Conservation (phyloP, 2,329 filamentous ascomycete genomes). For the Remersonia thermophila region DNA sequence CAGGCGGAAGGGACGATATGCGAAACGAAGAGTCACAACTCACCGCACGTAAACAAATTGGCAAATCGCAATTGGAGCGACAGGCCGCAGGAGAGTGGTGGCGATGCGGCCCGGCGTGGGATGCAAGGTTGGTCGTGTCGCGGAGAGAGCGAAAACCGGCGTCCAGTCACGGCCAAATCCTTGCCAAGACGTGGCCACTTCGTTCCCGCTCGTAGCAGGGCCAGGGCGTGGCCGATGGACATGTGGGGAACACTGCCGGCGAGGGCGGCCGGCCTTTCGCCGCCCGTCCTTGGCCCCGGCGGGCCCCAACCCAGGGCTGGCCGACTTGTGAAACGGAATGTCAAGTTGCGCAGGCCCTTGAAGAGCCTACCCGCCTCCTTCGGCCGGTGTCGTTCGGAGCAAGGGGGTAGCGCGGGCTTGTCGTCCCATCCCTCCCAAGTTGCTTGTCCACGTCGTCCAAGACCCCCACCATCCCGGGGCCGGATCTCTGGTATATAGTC, state of each 20-base stretch:
- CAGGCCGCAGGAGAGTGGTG: slow-evolving; percentile 1
- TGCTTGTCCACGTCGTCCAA: slow-evolving; percentile 1
- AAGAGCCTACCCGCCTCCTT: slow-evolving; percentile 4
- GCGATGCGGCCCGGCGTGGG: slow-evolving; percentile 9
- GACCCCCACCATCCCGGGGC: slow-evolving; percentile 5
- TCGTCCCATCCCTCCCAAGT: slow-evolving; percentile 5
- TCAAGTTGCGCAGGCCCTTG: slow-evolving; percentile 1
- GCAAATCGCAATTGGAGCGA: background rate
- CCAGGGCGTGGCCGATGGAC: slow-evolving; percentile 6
- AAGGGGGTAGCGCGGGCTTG: slow-evolving; percentile 2
- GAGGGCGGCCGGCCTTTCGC: slow-evolving; percentile 1
- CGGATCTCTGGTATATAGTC: slow-evolving; percentile 10
- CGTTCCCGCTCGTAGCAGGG: slow-evolving; percentile 9
- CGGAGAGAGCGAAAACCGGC: slow-evolving; percentile 16
- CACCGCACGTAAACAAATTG: background rate
- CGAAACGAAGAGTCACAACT: background rate
- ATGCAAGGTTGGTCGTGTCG: slow-evolving; percentile 7
- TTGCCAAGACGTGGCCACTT: slow-evolving; percentile 13
- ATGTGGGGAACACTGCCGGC: slow-evolving; percentile 2
- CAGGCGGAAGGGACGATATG: background rate
- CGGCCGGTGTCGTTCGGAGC: slow-evolving; percentile 7
- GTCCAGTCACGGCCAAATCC: slow-evolving; percentile 4
- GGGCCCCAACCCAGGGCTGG: slow-evolving; percentile 4
- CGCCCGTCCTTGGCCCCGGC: slow-evolving; percentile 4
- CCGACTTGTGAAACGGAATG: slow-evolving; percentile 8